Evolutionary conservation across 2,329 filamentous ascomycete species (phyloP), one percentile per base, ranked within the genome.

Genomic region (Fusarium foetens): DNA sequence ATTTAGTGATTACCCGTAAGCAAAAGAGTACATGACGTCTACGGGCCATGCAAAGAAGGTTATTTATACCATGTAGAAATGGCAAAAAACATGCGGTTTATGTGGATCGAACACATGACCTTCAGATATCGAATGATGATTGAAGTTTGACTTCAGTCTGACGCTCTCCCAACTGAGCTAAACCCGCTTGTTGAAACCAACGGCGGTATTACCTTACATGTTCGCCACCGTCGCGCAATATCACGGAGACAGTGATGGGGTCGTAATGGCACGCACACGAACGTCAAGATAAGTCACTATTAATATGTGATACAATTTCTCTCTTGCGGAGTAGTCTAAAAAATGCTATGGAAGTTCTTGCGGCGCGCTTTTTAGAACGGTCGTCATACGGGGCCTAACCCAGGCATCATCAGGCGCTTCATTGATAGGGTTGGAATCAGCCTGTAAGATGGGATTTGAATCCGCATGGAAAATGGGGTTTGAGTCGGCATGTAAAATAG

Each of bases 51-150:
- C 2, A 9, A 35, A 35, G 25, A 21, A 21, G 14, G 2, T 1
- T 13, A 14, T 21, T 35, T 10, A 19, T 14, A 14, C 5, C 4
- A 14, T 25, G 4, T 4, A n/a, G 19, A 35, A 12, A 25, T 2
- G 0, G 19, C 29, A 55, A 55, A 72, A 58, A 27, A 27, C 21
- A 45, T 76, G 74, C 73, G 74, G 73, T 76, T 75, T 75, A 27
- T 75, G 73, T 75, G 74, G 74, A 76, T 76, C 73, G 74, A 76
- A 76, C 74, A 75, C 73, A 75, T 27, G 74, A 76, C 74, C 74
- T 76, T 76, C 74, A 76, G 74, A 76, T 76, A 73, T 75, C 70
- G 25, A 12, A 23, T 43, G 10, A 54, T 58, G 58, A 75, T 74
- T 65, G 67, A 75, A 73, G 72, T 73, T 65, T 70, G 36, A 33